These are phyloP conservation scores for Aspergillus sp. DNA, from an alignment of 2,329 filamentous ascomycete genomes.

Conservation along the genomic window DNA sequence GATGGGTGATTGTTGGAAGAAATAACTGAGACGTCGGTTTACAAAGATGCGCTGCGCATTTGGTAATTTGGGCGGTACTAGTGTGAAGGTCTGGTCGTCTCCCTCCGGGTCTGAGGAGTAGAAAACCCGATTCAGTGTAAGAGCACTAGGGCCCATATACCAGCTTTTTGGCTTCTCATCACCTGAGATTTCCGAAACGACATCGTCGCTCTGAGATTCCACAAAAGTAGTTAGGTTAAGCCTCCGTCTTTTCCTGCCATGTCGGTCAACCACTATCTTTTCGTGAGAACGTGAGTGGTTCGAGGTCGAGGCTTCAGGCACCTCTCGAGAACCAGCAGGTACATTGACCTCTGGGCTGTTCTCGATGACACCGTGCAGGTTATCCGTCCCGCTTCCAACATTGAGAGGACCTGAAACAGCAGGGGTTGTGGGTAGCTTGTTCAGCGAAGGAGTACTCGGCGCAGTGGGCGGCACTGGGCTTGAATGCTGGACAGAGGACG, in stretches of 20 bases:
- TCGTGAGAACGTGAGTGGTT: conserved; percentile 21
- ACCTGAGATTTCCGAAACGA: neutral
- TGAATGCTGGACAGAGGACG: neutral
- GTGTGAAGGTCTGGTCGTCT: conserved; percentile 26
- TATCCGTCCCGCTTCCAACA: neutral
- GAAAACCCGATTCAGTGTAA: conserved; percentile 45
- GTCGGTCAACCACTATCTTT: conserved; percentile 22
- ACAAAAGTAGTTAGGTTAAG: conserved; percentile 20
- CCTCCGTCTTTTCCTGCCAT: conserved; percentile 32
- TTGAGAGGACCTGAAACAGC: neutral
- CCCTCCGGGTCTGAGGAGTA: conserved; percentile 36
- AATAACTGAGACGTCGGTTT: conserved; percentile 29
- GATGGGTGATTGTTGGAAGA: conserved; percentile 26
- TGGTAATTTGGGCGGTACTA: conserved; percentile 24
- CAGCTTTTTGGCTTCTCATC: conserved; percentile 13
- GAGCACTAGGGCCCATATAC: conserved; percentile 42
- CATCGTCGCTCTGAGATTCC: neutral
- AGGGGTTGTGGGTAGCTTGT: neutral
- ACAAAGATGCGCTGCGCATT: conserved; percentile 30
- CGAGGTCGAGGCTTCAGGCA: neutral
- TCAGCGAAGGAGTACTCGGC: neutral
- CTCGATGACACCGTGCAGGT: too few relatives aligned
- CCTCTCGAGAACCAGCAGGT: neutral
- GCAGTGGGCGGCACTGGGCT: neutral
- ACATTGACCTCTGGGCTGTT: neutral